Percentiles rank a stretch among this genome's conserved stretches.
phyloP scores from a whole-genome alignment of 495 filamentous ascomycete species.

The Corynascus novoguineensis region DNA sequence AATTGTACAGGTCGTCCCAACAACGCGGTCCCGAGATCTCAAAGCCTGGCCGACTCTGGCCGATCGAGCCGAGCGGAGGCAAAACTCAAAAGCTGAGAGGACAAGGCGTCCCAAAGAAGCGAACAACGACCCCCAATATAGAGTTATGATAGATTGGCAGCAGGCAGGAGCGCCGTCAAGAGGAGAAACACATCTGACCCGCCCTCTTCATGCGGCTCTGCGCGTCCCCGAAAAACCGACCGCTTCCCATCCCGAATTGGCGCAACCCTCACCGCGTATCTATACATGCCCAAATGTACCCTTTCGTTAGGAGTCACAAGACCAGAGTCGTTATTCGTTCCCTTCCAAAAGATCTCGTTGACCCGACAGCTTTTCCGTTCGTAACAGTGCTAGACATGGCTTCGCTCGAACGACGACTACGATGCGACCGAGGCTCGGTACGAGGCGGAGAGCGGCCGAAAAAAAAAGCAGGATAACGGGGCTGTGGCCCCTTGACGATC shows the following conservation, averaged over 20 bases:
- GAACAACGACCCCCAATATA: conserved; percentile 8
- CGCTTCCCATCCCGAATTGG: neutral
- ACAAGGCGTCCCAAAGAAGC: neutral
- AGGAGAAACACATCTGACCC: conserved; percentile 9
- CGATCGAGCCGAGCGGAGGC: neutral
- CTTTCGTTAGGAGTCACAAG: conserved; percentile 20
- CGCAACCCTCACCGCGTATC: conserved; percentile 21
- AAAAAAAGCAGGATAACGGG: conserved; percentile 16
- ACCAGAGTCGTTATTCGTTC: conserved; percentile 34
- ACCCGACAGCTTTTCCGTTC: conserved; percentile 18
- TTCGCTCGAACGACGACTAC: conserved; percentile 21
- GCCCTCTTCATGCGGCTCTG: neutral
- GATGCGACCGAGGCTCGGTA: conserved; percentile 13
- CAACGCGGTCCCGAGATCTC: neutral
- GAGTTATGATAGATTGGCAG: conserved; percentile 1
- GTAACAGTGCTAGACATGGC: conserved; percentile 25
- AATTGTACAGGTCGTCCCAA: conserved; percentile 1
- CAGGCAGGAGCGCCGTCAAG: conserved; percentile 9
- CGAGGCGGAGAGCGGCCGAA: conserved; percentile 21
- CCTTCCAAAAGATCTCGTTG: conserved; percentile 19
- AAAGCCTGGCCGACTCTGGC: neutral
- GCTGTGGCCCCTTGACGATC: conserved; percentile 19
- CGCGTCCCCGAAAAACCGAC: neutral
- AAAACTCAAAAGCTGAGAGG: too few species aligned
- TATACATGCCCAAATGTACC: conserved; percentile 24